Conservation (phyloP, 139 green algal genomes). For the Protoeuglena noctilucae region DNA sequence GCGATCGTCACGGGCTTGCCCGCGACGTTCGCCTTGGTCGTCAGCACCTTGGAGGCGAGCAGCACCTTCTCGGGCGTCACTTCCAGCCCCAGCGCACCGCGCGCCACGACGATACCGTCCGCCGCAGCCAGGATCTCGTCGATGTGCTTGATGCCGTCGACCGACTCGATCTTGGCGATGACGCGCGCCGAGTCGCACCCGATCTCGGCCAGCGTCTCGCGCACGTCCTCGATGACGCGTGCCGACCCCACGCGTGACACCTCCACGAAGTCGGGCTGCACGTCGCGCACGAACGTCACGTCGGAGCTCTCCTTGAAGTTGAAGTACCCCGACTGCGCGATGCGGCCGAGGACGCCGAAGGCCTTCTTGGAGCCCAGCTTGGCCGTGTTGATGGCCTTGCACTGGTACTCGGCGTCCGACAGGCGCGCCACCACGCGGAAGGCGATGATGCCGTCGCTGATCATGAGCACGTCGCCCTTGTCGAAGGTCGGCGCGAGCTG, state of each 20-base stretch:
- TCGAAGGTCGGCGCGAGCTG: too few relatives aligned
- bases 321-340: not conserved
- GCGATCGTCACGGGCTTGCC: constrained; percentile 34
- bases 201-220: constrained; percentile 20
- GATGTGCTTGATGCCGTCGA: constrained; percentile 36
- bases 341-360: not conserved
- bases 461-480: too few relatives aligned
- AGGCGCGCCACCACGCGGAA: too few relatives aligned
- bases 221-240: constrained; percentile 19
- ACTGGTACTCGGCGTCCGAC: not conserved
- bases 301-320: too few relatives aligned
- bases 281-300: too few relatives aligned
- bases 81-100: constrained; percentile 14
- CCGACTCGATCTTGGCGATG: constrained; percentile 56
- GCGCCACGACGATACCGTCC: constrained; percentile 32
- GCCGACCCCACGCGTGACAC: too few relatives aligned
- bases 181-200: constrained; percentile 26
- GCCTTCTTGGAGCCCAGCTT: not conserved
- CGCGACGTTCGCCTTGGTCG: constrained; percentile 24
- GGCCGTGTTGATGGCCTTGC: not conserved
- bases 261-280: too few relatives aligned
- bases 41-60: constrained; percentile 15
- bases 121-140: constrained; percentile 31
- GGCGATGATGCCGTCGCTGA: constrained; percentile 1
- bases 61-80: constrained; percentile 1